Percentiles rank a stretch among this genome's conserved stretches.
phyloP scores from a whole-genome alignment of 306 rosid species.

The Hippophae rhamnoides region DNA sequence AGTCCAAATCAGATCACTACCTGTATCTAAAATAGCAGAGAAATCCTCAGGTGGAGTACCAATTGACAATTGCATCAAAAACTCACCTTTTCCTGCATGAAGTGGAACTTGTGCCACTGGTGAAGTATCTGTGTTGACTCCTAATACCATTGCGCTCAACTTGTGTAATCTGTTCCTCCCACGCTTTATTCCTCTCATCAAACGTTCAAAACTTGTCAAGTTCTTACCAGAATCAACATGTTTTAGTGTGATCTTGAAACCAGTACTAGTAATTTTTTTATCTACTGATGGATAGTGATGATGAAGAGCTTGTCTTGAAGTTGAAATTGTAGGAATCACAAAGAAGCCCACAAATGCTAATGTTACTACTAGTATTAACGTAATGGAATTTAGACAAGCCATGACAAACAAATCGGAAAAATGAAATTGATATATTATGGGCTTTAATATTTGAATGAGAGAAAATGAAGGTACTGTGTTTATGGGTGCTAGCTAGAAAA shows the following conservation, averaged over 20 bases:
- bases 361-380: background rate
- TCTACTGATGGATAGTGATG: slow-evolving; percentile 5
- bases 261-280: background rate
- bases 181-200: slow-evolving; percentile 47
- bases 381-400: background rate
- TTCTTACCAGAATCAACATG: slow-evolving; percentile 63
- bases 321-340: slow-evolving; percentile 30
- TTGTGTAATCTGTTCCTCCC: slow-evolving; percentile 43
- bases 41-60: slow-evolving; percentile 58
- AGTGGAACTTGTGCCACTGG: slow-evolving; percentile 29
- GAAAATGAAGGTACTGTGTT: background rate
- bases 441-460: too few relatives aligned
- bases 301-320: slow-evolving; percentile 28
- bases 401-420: background rate
- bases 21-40: slow-evolving; percentile 75
- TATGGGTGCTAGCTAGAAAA: background rate
- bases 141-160: slow-evolving; percentile 40
- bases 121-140: background rate
- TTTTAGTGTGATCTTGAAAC: slow-evolving; percentile 41
- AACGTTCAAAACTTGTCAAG: slow-evolving; percentile 58
- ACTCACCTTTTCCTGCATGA: slow-evolving; percentile 64
- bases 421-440: too few relatives aligned
- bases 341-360: slow-evolving; percentile 12
- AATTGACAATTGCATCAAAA: slow-evolving; percentile 48
- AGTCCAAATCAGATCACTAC: slow-evolving; percentile 89